phyloP scores from a whole-genome alignment of 352 stramenopile genomes.

The Pythium phragmitis region DNA sequence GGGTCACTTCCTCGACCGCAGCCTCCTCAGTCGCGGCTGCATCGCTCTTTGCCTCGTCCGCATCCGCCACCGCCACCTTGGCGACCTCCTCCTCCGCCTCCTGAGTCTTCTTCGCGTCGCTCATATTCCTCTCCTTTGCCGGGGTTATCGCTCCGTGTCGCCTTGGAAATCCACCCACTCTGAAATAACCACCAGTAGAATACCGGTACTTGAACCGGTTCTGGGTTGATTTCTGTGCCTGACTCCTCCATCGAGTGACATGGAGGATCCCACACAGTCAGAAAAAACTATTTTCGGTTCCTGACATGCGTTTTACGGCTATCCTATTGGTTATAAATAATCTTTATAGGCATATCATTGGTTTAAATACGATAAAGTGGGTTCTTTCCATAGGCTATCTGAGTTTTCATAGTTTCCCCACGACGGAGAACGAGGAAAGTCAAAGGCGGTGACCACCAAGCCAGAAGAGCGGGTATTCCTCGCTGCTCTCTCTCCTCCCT shows the following conservation, averaged over 20 bases:
- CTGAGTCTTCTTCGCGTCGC: conserved; percentile 22
- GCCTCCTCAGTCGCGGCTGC: not conserved
- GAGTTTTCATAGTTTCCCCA: conserved; percentile 6
- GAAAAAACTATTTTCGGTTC: conserved; percentile 19
- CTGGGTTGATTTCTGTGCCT: conserved; percentile 1
- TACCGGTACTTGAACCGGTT: conserved; percentile 3
- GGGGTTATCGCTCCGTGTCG: not conserved
- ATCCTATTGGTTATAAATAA: conserved; percentile 12
- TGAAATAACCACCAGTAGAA: conserved; percentile 14
- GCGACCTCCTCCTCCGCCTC: conserved; percentile 10
- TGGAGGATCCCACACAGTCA: not conserved
- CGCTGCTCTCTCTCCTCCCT: conserved; percentile 1
- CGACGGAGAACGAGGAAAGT: too few species aligned
- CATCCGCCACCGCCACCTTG: not conserved
- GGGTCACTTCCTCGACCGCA: conserved; percentile 66
- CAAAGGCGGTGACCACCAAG: not conserved
- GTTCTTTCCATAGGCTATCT: conserved; percentile 15
- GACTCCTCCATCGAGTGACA: conserved; percentile 15
- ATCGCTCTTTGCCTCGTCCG: conserved; percentile 12
- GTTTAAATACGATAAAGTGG: conserved; percentile 9
- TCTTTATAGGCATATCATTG: conserved; percentile 2
- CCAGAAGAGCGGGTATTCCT: too few species aligned
- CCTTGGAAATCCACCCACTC: conserved; percentile 19
- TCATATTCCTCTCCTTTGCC: conserved; percentile 16
- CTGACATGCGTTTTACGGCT: conserved; percentile 1